Base-by-base conservation (phyloP, 768 basidiomycete species). In the Tricholoma matsutake region DNA sequence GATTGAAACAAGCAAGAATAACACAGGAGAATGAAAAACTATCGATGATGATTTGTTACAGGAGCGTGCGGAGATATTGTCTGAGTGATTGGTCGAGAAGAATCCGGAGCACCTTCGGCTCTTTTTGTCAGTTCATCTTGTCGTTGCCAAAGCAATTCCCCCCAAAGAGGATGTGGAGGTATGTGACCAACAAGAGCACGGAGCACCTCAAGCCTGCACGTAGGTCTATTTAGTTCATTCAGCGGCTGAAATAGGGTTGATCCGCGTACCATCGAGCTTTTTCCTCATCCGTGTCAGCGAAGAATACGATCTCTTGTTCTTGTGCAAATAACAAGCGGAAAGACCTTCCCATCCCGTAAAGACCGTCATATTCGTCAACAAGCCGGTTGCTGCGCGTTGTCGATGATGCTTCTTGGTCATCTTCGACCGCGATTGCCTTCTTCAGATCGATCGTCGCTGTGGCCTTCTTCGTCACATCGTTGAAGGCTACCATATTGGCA, bases 161-260 rank as follows among this genome's bases (percentile, higher is more conserved):
- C 95, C 95, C 95, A 97, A 11, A 97, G 77, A 2, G 93, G 93
- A 71, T 96, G 92, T 2, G 92, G 90, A 8, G 95, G 95, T 65
- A 97, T 94, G 60, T 86, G 88, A 7, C 94, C 94, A 61, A 96
- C 86, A 37, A 96, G 79, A 0, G 92, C 91, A 54, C 84, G 83
- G 10, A 97, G 79, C 6, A 96, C 88, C 65, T 92, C 86, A 63
- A 97, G 79, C 95, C 95, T 97, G 69, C 7, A 66, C 28, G 37
- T 20, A 54, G 39, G 47, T 64, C 2, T 58, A 59, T 10, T 37
- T 25, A 60, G 22, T 31, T 29, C 54, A 56, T 20, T 37, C 10
- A 52, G 45, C 45, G 54, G 54, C 10, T 6, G 9, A n/a, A 22
- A 16, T 3, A 22, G 41, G 29, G 32, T 22, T 4, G 28, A 6